Evolutionary conservation across 352 stramenopile genomes (phyloP).

Genomic region (Pythium rishiriense): DNA sequence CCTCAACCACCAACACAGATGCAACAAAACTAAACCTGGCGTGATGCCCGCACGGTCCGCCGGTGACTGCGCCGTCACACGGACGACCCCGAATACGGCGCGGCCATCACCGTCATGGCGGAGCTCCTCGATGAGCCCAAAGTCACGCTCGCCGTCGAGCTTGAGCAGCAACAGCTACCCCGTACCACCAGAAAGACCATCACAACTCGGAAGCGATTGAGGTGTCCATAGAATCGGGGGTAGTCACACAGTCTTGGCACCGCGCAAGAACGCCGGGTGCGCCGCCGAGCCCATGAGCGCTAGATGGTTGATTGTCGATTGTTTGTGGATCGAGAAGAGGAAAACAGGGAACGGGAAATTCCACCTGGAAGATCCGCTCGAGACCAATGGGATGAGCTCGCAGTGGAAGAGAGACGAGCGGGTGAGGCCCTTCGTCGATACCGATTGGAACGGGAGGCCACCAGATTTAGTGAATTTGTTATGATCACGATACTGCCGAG

Average conservation of each 20-base stretch:
- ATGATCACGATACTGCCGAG: no score
- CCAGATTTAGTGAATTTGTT: no score
- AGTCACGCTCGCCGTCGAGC: slow-evolving; percentile 12
- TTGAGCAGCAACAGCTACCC: slow-evolving; percentile 18
- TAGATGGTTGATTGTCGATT: neutral
- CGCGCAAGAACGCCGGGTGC: slow-evolving; percentile 3
- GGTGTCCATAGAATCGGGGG: neutral
- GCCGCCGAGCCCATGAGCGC: neutral
- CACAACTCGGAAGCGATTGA: neutral
- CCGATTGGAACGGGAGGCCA: no score
- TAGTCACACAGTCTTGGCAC: slow-evolving; percentile 5
- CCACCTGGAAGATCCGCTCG: no score
- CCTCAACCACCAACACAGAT: no score
- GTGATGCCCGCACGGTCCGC: slow-evolving; percentile 5
- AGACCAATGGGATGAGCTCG: no score
- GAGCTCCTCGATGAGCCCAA: slow-evolving; percentile 1
- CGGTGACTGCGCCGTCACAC: neutral
- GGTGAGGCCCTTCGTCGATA: no score
- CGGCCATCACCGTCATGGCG: neutral
- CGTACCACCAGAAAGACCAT: neutral
- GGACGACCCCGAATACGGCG: neutral
- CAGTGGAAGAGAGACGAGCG: no score
- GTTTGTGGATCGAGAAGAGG: neutral
- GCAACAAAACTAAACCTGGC: neutral
- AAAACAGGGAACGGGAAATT: neutral